Percentiles rank a stretch among this genome's conserved stretches.
Evolutionary conservation across 179 eudicot species (phyloP).

Genomic region (Actinidia chinensis): DNA sequence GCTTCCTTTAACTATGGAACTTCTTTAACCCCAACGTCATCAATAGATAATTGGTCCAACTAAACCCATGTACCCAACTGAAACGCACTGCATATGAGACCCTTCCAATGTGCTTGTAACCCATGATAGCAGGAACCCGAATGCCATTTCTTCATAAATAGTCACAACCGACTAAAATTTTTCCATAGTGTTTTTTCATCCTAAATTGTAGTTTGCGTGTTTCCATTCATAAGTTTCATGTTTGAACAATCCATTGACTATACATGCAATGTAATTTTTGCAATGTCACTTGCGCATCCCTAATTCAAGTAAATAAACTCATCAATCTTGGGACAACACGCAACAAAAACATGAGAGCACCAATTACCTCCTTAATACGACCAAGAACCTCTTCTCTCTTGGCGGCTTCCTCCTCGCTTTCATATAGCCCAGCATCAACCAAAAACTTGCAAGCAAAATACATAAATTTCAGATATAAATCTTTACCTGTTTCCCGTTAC

Average conservation of each 20-base stretch:
- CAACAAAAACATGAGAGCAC: conserved; percentile 30
- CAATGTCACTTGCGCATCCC: not conserved
- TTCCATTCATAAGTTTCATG: not conserved
- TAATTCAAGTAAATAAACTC: not conserved
- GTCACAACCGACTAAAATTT: too few relatives aligned
- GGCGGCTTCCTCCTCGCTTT: conserved; percentile 53
- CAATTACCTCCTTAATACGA: not conserved
- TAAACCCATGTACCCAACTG: not conserved
- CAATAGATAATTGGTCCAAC: not conserved
- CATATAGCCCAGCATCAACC: conserved; percentile 60
- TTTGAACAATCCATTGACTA: not conserved
- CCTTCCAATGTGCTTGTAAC: not conserved
- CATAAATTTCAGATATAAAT: conserved; percentile 6
- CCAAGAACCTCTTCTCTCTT: conserved; percentile 63
- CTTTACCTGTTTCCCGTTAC: conserved; percentile 8
- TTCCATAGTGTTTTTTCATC: too few relatives aligned
- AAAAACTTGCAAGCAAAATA: conserved; percentile 42
- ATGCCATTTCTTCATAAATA: too few relatives aligned
- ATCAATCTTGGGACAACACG: not conserved
- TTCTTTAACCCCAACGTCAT: not conserved
- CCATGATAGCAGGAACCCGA: too few relatives aligned
- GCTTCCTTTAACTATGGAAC: not conserved
- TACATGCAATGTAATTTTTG: not conserved
- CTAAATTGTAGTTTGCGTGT: not conserved
- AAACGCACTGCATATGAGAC: not conserved